Evolutionary conservation across 805 yeast species (phyloP).

Genomic region (Dipodascus geniculatus): DNA sequence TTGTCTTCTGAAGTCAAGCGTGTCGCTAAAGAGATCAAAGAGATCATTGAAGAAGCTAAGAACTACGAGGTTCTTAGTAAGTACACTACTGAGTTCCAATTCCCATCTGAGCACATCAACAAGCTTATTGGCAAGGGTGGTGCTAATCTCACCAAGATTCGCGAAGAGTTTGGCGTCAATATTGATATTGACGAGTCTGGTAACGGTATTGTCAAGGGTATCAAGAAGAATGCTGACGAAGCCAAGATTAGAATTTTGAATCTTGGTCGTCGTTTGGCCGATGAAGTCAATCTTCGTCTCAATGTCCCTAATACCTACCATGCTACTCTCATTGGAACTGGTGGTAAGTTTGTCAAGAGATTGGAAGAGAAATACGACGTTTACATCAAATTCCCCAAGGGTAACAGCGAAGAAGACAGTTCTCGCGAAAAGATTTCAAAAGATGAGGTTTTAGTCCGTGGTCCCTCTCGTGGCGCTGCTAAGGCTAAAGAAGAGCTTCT

Average conservation of each 20-base stretch:
- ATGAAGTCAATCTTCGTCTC: constrained; percentile 56
- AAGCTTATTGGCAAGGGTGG: constrained; percentile 90
- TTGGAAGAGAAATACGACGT: constrained; percentile 83
- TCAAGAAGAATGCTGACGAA: constrained; percentile 64
- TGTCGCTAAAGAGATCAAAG: constrained; percentile 40
- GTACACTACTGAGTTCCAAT: constrained; percentile 36
- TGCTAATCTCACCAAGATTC: constrained; percentile 50
- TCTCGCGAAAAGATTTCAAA: constrained; percentile 14
- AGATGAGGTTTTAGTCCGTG: constrained; percentile 63
- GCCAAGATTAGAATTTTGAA: constrained; percentile 48
- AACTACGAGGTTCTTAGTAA: constrained; percentile 37
- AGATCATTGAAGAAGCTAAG: constrained; percentile 43
- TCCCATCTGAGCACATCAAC: constrained; percentile 59
- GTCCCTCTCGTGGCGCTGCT: constrained; percentile 82
- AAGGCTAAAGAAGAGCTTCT: constrained; percentile 74
- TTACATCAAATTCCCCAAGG: constrained; percentile 56
- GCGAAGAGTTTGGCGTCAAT: constrained; percentile 63
- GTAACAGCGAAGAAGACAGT: constrained; percentile 7
- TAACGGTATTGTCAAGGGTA: constrained; percentile 56
- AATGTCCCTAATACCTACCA: constrained; percentile 70
- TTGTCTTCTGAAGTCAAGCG: constrained; percentile 46
- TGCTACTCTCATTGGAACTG: constrained; percentile 70
- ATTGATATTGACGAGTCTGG: constrained; percentile 59
- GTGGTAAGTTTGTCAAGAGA: constrained; percentile 70
- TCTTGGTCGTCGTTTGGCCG: constrained; percentile 67